Conservation (phyloP, 495 filamentous ascomycete species). For the Massariosphaeria phaeospora region DNA sequence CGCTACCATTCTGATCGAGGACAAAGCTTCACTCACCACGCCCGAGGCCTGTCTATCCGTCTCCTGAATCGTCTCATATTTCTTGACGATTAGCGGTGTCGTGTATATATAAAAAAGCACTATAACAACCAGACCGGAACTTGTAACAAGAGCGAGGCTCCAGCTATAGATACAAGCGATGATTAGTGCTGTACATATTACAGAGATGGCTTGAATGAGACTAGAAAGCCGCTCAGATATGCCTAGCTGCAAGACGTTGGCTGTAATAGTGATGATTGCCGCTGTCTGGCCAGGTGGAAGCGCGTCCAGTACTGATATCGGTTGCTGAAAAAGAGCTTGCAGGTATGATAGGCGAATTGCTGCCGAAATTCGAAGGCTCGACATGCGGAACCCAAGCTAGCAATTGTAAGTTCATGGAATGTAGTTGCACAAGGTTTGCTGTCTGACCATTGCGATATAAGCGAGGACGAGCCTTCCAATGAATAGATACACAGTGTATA, state of each 20-base stretch:
- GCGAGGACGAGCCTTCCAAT: slow-evolving; percentile 37
- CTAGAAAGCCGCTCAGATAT: slow-evolving; percentile 59
- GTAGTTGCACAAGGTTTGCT: not conserved
- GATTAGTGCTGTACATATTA: slow-evolving; percentile 48
- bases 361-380: slow-evolving; percentile 76
- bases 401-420: not conserved
- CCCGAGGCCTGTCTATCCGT: not conserved
- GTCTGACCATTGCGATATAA: slow-evolving; percentile 32
- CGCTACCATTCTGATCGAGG: slow-evolving; percentile 5
- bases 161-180: slow-evolving; percentile 55
- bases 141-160: slow-evolving; percentile 44
- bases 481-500: slow-evolving; percentile 43
- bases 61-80: not conserved
- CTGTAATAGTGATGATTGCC: slow-evolving; percentile 27
- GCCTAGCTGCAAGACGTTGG: slow-evolving; percentile 59
- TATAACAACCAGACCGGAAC: slow-evolving; percentile 10
- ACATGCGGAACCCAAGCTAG: slow-evolving; percentile 67
- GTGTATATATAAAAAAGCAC: not conserved
- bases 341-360: slow-evolving; percentile 45
- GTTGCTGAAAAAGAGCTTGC: slow-evolving; percentile 37
- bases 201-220: slow-evolving; percentile 51
- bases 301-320: slow-evolving; percentile 26
- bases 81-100: not conserved
- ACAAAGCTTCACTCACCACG: not conserved
- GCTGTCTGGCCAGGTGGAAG: slow-evolving; percentile 17